Percentiles rank a stretch among this genome's conserved stretches.
phyloP scores from a whole-genome alignment of 2,329 filamentous ascomycete genomes.

The Hypoxylon sp. region DNA sequence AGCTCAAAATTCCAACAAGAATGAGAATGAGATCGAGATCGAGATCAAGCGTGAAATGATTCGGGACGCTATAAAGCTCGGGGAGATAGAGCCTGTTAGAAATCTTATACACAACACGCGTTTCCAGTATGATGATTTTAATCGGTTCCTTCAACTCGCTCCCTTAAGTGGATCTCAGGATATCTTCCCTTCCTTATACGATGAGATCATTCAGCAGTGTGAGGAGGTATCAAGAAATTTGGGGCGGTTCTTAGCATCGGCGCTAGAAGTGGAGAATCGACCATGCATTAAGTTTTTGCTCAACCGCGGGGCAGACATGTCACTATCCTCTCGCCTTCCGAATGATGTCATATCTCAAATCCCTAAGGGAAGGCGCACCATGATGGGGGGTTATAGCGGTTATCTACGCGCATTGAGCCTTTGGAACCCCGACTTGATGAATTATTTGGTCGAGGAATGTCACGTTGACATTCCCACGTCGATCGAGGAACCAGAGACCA shows the following conservation, averaged over 20 bases:
- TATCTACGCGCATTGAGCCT: constrained; percentile 23
- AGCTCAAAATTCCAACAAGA: background rate
- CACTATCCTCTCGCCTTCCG: fast-evolving
- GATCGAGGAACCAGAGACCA: background rate
- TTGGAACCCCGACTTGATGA: constrained; percentile 24
- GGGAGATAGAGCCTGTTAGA: constrained; percentile 4
- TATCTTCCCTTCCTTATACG: constrained; percentile 10
- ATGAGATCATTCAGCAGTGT: background rate
- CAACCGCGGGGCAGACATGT: constrained; percentile 17
- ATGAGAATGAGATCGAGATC: background rate
- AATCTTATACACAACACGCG: background rate
- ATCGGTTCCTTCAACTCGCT: background rate
- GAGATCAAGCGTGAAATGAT: background rate
- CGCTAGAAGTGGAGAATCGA: constrained; percentile 27
- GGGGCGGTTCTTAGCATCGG: background rate
- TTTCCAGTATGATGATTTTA: no score
- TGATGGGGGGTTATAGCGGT: background rate
- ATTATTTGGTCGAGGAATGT: constrained; percentile 25
- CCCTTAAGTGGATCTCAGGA: constrained; percentile 14
- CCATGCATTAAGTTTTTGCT: constrained; percentile 28
- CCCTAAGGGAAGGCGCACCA: no score
- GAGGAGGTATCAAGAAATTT: no score
- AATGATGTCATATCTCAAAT: no score
- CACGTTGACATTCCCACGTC: constrained; percentile 10
- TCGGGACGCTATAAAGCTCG: constrained; percentile 8